A percentile compares a stretch with the other conserved stretches of the same genome.
Evolutionary conservation across 257 asterid genomes (phyloP).

Genomic region (Solanum rostratum): DNA sequence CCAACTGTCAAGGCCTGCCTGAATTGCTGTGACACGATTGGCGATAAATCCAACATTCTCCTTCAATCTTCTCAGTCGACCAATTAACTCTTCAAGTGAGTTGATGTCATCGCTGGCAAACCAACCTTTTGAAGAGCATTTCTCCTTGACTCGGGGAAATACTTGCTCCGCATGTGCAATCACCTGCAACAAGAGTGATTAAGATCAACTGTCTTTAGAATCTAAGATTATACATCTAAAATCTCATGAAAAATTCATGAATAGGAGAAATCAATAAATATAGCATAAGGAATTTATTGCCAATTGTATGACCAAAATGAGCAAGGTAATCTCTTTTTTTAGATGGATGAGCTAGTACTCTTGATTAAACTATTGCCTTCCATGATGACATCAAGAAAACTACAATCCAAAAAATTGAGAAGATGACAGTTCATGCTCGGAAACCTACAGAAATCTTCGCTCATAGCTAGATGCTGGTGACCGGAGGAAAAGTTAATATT

Average conservation of each 20-base stretch:
- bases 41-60: conserved; percentile 91
- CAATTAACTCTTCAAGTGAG: conserved; percentile 79
- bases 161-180: conserved; percentile 93
- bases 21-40: conserved; percentile 86
- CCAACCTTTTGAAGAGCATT: conserved; percentile 87
- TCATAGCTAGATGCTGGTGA: not conserved
- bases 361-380: not conserved
- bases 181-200: conserved; percentile 35
- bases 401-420: not conserved
- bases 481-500: not conserved
- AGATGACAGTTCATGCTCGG: not conserved
- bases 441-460: not conserved
- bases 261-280: not conserved
- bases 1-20: conserved; percentile 95
- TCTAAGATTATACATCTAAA: not conserved
- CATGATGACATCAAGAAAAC: not conserved
- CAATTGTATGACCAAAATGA: not conserved
- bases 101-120: conserved; percentile 59
- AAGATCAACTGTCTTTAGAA: not conserved
- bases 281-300: not conserved
- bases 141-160: conserved; percentile 84
- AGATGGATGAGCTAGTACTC: not conserved
- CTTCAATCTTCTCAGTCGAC: conserved; percentile 75
- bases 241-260: not conserved
- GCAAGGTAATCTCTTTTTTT: not conserved